These are phyloP conservation scores for Kluyveromyces marxianus DNA, from an alignment of 1,139 yeast genomes.

Conservation along the genomic window DNA sequence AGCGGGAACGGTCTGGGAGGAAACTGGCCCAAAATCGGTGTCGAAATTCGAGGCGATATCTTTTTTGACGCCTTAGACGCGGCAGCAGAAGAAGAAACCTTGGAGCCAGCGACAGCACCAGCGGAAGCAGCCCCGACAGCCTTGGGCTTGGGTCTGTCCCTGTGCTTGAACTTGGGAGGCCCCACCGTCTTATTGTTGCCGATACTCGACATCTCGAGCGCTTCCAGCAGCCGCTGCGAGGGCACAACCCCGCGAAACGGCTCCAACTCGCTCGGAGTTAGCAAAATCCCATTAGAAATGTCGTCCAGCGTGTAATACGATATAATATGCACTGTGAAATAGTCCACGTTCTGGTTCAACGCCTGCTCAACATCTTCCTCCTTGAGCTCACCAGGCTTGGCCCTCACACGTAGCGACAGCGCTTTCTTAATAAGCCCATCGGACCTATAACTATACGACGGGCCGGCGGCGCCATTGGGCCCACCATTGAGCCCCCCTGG, in stretches of 20 bases:
- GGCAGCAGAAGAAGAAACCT: no score
- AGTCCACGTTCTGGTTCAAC: background rate
- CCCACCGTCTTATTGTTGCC: conserved; percentile 32
- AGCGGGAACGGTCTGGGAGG: no score
- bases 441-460: conserved; percentile 60
- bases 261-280: conserved; percentile 50
- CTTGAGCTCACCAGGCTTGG: conserved; percentile 25
- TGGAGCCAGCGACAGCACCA: background rate
- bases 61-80: no score
- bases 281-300: conserved; percentile 49
- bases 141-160: background rate
- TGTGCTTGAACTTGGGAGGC: background rate
- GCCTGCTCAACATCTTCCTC: conserved; percentile 18
- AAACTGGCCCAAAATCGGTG: no score
- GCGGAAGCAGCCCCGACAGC: background rate
- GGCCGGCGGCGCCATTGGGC: conserved; percentile 24
- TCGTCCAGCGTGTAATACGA: conserved; percentile 74
- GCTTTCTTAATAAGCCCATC: conserved; percentile 81
- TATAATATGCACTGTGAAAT: conserved; percentile 63
- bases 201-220: conserved; percentile 52
- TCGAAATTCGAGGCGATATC: no score
- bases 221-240: conserved; percentile 51
- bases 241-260: conserved; percentile 46
- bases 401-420: conserved; percentile 39
- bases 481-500: conserved; percentile 2